Evolutionary conservation across 176 grass and related monocot species (phyloP), one percentile per base, ranked within the genome.

Genomic region (Pontederia crassipes): DNA sequence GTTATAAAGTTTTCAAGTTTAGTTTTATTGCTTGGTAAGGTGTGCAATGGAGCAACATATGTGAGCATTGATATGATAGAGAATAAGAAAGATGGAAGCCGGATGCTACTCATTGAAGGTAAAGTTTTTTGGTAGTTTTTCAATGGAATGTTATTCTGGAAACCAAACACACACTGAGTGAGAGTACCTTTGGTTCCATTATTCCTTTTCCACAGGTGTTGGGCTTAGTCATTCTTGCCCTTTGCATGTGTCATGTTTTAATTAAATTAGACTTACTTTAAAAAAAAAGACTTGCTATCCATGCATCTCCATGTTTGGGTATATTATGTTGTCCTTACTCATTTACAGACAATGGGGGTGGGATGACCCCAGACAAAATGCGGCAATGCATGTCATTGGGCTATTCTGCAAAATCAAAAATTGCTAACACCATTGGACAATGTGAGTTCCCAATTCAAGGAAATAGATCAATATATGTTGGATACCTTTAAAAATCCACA

Each of bases 341-440:
- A 71, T 20, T 35, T 63, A 60, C 59, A 98, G 93, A 98, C 86
- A 77, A 92, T 70, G 93, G 93, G 61, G 84, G 93, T 57, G 88
- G 93, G 48, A 98, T 98, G 93, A 77, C 85, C 60, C 88, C 88
- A 18, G 84, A 98, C 61, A 98, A 98, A 80, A 81, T 98, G 93
- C 74, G 93, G n/a, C 84, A 98, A 52, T 98, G 93, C 84, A 89
- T 98, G 84, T 98, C 93, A 57, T 82, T 98, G 61, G 93, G 88
- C 57, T 98, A 92, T 89, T 98, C 93, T 57, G 77, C 57, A 11
- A 98, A 92, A 79, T 88, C 69, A 74, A 91, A 92, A 83, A 35
- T 86, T 64, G 74, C 81, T 70, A 98, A 58, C 74, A 92, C 87
- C 28, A 98, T 98, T 67, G 88, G 93, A 68, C 93, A 98, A 75